Percentiles rank a stretch among this genome's conserved stretches.
Evolutionary conservation across 2,329 filamentous ascomycete species (phyloP).

Genomic region (Periconia sp.): DNA sequence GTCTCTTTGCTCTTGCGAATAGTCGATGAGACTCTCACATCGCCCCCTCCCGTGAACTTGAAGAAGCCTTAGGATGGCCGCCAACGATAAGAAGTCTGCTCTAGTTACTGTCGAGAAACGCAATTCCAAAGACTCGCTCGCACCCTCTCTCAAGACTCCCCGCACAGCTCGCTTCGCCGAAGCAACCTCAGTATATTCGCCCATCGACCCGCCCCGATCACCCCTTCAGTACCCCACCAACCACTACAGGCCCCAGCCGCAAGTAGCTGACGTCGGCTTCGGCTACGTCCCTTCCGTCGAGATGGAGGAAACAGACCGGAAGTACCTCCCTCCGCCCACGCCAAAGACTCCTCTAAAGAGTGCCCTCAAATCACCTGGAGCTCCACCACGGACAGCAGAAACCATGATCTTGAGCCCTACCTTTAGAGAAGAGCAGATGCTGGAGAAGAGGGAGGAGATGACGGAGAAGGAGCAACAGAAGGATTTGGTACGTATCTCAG

Average conservation of each 20-base stretch:
- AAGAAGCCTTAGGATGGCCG: conserved; percentile 52
- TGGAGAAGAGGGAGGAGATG: conserved; percentile 81
- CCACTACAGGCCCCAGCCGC: conserved; percentile 65
- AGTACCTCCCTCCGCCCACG: conserved; percentile 61
- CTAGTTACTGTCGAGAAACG: conserved; percentile 50
- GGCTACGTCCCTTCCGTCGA: conserved; percentile 75
- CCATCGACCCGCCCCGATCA: conserved; percentile 64
- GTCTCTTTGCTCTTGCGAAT: conserved; percentile 8
- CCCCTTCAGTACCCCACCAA: conserved; percentile 60
- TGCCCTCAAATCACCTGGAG: conserved; percentile 86
- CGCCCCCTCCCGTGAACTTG: conserved; percentile 32
- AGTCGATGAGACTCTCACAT: conserved; percentile 43
- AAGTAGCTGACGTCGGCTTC: conserved; percentile 88
- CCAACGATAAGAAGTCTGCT: conserved; percentile 52
- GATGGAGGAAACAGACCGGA: conserved; percentile 57
- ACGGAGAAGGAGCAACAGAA: conserved; percentile 88
- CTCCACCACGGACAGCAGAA: conserved; percentile 70
- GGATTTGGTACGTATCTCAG: conserved; percentile 75
- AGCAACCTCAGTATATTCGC: conserved; percentile 79
- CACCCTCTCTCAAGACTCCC: conserved; percentile 64
- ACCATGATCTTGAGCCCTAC: conserved; percentile 87
- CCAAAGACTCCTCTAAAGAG: conserved; percentile 86
- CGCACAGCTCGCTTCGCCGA: conserved; percentile 81
- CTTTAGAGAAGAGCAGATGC: conserved; percentile 82
- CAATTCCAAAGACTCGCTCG: conserved; percentile 48